phyloP scores from a whole-genome alignment of 345 rosid genomes.

The Salix exigua region DNA sequence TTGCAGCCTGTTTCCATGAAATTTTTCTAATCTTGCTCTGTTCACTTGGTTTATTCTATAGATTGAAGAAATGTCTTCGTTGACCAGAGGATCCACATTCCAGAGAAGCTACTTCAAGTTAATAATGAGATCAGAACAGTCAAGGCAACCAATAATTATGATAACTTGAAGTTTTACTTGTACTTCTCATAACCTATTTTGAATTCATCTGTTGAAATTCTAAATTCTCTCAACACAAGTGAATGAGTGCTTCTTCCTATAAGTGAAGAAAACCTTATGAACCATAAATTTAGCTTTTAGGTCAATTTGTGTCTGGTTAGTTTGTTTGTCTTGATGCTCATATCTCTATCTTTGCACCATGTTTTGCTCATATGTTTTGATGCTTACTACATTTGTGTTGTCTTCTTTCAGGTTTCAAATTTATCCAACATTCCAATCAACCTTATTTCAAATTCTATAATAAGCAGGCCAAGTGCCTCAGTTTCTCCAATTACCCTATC shows the following conservation, averaged over 20 bases:
- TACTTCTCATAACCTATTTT: slow-evolving; percentile 78
- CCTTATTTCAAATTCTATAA: too few species aligned
- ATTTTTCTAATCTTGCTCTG: slow-evolving; percentile 4
- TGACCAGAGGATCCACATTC: slow-evolving; percentile 58
- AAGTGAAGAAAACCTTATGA: slow-evolving; percentile 46
- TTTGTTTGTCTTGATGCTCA: neutral
- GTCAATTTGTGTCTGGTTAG: slow-evolving; percentile 28
- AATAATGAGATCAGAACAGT: slow-evolving; percentile 58
- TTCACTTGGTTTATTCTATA: slow-evolving; percentile 28
- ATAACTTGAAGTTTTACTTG: slow-evolving; percentile 60
- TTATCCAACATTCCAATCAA: too few species aligned
- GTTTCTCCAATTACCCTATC: too few species aligned
- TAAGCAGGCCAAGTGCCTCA: too few species aligned
- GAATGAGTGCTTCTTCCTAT: slow-evolving; percentile 61
- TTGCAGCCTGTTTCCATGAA: neutral
- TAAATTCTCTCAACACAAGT: slow-evolving; percentile 44
- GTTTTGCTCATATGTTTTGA: neutral
- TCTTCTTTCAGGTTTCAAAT: slow-evolving; percentile 53
- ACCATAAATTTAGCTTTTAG: slow-evolving; percentile 77
- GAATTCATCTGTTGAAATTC: slow-evolving; percentile 64
- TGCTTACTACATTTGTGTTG: slow-evolving; percentile 4
- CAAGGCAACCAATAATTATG: slow-evolving; percentile 65
- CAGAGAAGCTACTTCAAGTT: slow-evolving; percentile 67
- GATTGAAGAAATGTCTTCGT: slow-evolving; percentile 74
- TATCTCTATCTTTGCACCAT: neutral